Evolutionary conservation across 2,329 filamentous ascomycete species (phyloP).

Genomic region (Penicillium janthinellum): DNA sequence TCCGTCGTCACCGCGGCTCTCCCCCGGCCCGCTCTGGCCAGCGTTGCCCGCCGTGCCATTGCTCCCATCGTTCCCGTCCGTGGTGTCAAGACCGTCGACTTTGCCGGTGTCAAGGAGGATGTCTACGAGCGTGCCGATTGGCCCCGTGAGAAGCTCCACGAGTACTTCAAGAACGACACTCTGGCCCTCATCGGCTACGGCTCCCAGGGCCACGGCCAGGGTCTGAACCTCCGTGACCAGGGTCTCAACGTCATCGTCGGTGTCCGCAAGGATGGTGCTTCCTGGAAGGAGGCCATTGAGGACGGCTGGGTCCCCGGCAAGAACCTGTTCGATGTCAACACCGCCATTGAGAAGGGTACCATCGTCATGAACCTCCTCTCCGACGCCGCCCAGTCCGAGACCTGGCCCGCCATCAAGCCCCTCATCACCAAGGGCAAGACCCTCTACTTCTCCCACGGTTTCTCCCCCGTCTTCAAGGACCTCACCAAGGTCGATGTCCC

Average conservation of each 20-base stretch:
- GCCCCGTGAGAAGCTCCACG: conserved; percentile 98
- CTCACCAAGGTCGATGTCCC: conserved; percentile 98
- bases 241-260: conserved; percentile 98
- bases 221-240: conserved; percentile 99
- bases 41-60: conserved; percentile 47
- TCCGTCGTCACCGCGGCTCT: conserved; percentile 62
- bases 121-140: conserved; percentile 98
- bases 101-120: conserved; percentile 90
- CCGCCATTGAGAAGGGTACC: conserved; percentile 90
- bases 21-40: conserved; percentile 53
- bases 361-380: conserved; percentile 99
- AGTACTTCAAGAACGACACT: conserved; percentile 99
- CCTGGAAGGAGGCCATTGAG: conserved; percentile 95
- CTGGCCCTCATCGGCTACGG: conserved; percentile 98
- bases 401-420: conserved; percentile 97
- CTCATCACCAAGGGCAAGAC: conserved; percentile 99
- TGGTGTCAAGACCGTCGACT: conserved; percentile 98
- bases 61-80: conserved; percentile 55
- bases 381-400: conserved; percentile 97
- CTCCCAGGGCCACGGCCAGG: conserved; percentile 97
- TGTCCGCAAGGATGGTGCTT: conserved; percentile 96
- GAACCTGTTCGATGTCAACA: conserved; percentile 98
- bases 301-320: conserved; percentile 98
- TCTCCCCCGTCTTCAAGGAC: conserved; percentile 99
- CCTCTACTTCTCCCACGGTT: conserved; percentile 99